phyloP scores from a whole-genome alignment of 2,329 filamentous ascomycete species.

The Cercospora zeae-maydis region DNA sequence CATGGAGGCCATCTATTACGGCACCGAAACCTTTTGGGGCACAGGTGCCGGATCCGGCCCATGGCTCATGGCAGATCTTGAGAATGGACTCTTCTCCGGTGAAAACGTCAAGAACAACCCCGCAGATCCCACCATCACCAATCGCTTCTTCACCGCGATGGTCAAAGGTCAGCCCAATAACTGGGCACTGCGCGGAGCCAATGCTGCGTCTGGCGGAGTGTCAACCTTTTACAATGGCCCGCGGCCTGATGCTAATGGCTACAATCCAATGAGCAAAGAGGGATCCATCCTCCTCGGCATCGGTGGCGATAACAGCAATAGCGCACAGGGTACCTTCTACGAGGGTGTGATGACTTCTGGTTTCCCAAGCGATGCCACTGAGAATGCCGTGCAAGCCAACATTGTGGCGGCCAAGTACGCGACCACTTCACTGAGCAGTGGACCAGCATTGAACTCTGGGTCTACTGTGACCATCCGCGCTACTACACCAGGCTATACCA shows the following conservation, averaged over 20 bases:
- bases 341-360: conserved; percentile 63
- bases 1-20: conserved; percentile 68
- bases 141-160: conserved; percentile 56
- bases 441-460: conserved; percentile 48
- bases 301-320: conserved; percentile 61
- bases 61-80: conserved; percentile 67
- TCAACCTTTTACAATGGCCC: conserved; percentile 58
- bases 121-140: conserved; percentile 51
- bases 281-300: conserved; percentile 67
- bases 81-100: conserved; percentile 64
- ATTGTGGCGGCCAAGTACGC: conserved; percentile 59
- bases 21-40: conserved; percentile 54
- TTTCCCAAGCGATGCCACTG: conserved; percentile 59
- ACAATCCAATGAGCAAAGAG: conserved; percentile 62
- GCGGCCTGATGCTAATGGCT: conserved; percentile 51
- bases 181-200: conserved; percentile 59
- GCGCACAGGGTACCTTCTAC: conserved; percentile 53
- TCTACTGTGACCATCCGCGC: conserved; percentile 53
- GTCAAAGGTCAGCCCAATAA: conserved; percentile 55
- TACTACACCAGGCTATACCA: conserved; percentile 54
- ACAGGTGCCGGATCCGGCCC: conserved; percentile 57
- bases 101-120: conserved; percentile 46
- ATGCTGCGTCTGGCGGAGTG: conserved; percentile 53
- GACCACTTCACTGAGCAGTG: conserved; percentile 47
- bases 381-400: conserved; percentile 50